A percentile compares a stretch with the other conserved stretches of the same genome.
phyloP scores from a whole-genome alignment of 352 stramenopile genomes.

The Thalassiosira mediterranea region DNA sequence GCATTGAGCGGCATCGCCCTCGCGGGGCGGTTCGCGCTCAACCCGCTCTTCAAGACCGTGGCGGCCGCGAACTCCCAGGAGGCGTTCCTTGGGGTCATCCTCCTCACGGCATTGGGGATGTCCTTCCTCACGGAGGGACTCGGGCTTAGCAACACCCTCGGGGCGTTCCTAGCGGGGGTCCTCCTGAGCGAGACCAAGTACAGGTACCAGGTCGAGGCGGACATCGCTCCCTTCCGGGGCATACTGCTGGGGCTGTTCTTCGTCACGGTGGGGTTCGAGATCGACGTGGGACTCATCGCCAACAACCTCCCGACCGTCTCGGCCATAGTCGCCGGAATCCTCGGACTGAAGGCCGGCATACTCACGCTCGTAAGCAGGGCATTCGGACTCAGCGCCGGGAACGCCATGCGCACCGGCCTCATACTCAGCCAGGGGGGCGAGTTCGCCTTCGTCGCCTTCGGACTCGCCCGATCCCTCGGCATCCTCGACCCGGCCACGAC shows the following conservation, averaged over 20 bases:
- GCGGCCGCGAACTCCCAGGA: slow-evolving; percentile 86
- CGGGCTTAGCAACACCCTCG: slow-evolving; percentile 87
- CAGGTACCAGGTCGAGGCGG: slow-evolving; percentile 87
- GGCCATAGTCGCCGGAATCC: slow-evolving; percentile 80
- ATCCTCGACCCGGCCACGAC: slow-evolving; percentile 80
- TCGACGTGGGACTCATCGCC: slow-evolving; percentile 85
- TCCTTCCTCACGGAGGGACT: slow-evolving; percentile 87
- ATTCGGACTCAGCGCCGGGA: slow-evolving; percentile 82
- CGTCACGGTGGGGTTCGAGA: slow-evolving; percentile 90
- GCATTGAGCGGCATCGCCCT: slow-evolving; percentile 84
- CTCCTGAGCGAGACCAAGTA: slow-evolving; percentile 88
- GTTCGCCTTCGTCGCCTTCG: slow-evolving; percentile 90
- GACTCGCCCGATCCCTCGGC: slow-evolving; percentile 81
- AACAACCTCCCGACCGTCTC: slow-evolving; percentile 78
- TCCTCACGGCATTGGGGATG: slow-evolving; percentile 88
- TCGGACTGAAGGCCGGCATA: slow-evolving; percentile 85
- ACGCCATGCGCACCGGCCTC: slow-evolving; percentile 83
- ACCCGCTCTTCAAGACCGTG: slow-evolving; percentile 86
- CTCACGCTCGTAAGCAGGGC: slow-evolving; percentile 73
- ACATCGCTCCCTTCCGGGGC: slow-evolving; percentile 88
- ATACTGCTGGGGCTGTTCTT: slow-evolving; percentile 90
- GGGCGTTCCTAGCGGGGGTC: slow-evolving; percentile 87
- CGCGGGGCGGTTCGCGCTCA: slow-evolving; percentile 84
- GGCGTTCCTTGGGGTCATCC: slow-evolving; percentile 87
- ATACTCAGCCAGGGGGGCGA: slow-evolving; percentile 86